phyloP scores from a whole-genome alignment of 306 rosid genomes.

The Vigna radiata region DNA sequence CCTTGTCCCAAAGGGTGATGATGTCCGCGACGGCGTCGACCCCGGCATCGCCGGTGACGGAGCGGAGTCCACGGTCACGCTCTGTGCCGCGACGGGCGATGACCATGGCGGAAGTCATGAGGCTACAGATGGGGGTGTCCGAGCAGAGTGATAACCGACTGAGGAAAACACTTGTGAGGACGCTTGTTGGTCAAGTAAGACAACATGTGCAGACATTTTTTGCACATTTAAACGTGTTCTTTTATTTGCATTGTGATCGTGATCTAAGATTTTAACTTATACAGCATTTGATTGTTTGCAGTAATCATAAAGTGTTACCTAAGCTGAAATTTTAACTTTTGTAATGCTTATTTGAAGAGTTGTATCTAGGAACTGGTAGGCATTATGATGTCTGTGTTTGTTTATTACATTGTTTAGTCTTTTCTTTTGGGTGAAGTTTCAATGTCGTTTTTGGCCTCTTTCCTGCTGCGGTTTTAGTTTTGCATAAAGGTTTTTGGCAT shows the following conservation, averaged over 20 bases:
- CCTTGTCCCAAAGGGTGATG: slow-evolving; percentile 69
- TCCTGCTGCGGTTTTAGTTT: background rate
- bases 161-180: slow-evolving; percentile 91
- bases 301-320: background rate
- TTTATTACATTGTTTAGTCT: background rate
- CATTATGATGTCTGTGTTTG: background rate
- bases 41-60: slow-evolving; percentile 43
- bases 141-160: slow-evolving; percentile 87
- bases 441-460: background rate
- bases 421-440: slow-evolving; percentile 17
- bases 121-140: slow-evolving; percentile 89
- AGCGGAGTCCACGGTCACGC: slow-evolving; percentile 43
- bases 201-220: background rate
- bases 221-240: no score
- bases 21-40: slow-evolving; percentile 41
- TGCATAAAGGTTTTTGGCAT: background rate
- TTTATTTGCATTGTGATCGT: no score
- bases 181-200: slow-evolving; percentile 98
- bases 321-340: background rate
- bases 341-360: background rate
- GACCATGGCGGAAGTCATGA: slow-evolving; percentile 97
- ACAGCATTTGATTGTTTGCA: no score
- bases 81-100: slow-evolving; percentile 65
- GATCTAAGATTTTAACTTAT: no score
- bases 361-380: background rate